A percentile compares a stretch with the other conserved stretches of the same genome.
phyloP scores from a whole-genome alignment of 192 early-diverging fungal genomes.

The Umbelopsis isabellina region DNA sequence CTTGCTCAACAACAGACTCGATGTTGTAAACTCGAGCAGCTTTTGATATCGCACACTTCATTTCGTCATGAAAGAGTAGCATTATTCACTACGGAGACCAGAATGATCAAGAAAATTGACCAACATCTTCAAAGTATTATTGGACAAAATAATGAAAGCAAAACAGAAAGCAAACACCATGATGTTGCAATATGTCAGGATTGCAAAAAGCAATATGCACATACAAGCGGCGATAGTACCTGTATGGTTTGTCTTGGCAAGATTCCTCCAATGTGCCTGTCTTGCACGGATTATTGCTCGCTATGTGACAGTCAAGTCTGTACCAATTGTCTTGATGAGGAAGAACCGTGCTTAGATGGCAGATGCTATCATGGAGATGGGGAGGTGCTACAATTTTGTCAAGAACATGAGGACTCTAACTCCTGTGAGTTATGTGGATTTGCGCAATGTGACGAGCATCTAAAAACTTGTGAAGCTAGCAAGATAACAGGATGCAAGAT shows the following conservation, averaged over 20 bases:
- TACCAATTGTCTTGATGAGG: not conserved
- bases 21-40: not conserved
- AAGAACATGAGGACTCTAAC: not conserved
- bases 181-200: not conserved
- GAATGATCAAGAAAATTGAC: not conserved
- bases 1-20: not conserved
- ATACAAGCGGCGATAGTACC: not conserved
- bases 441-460: not conserved
- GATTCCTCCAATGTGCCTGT: not conserved
- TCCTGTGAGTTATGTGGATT: not conserved
- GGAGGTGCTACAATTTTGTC: not conserved
- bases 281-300: slow-evolving; percentile 14
- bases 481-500: not conserved
- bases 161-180: not conserved
- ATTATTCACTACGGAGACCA: not conserved
- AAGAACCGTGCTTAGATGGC: not conserved
- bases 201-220: not conserved
- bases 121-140: not conserved
- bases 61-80: not conserved
- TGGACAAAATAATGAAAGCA: not conserved
- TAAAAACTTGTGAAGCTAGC: not conserved
- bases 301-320: not conserved
- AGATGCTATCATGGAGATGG: slow-evolving; percentile 10
- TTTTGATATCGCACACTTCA: not conserved
- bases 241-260: not conserved